Percentiles rank a stretch among this genome's conserved stretches.
phyloP scores from a whole-genome alignment of 2,329 filamentous ascomycete species.

The Botrytis deweyae region DNA sequence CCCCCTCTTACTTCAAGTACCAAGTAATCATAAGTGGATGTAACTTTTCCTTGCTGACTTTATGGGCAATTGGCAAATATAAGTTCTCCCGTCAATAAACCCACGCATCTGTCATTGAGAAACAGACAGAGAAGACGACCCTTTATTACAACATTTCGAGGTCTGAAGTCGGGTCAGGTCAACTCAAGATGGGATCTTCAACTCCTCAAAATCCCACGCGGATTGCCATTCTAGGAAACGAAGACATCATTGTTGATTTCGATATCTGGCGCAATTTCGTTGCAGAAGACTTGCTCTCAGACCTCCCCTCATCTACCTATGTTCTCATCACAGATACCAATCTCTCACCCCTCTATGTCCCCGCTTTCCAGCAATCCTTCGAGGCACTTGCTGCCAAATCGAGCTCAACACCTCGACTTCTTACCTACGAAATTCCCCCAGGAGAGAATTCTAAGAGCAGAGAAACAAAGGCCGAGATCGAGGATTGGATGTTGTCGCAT shows the following conservation, averaged over 20 bases:
- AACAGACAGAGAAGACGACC: neutral
- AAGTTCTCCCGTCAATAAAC: neutral
- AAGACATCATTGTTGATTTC: conserved; percentile 89
- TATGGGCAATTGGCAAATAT: conserved; percentile 12
- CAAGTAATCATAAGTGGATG: neutral
- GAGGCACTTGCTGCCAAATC: conserved; percentile 43
- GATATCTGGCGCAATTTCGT: conserved; percentile 85
- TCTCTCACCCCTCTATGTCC: conserved; percentile 75
- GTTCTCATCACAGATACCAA: conserved; percentile 97
- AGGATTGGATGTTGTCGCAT: conserved; percentile 93
- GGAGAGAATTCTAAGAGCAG: conserved; percentile 93
- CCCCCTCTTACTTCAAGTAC: neutral
- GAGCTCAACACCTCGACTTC: conserved; percentile 61
- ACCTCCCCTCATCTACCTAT: conserved; percentile 83
- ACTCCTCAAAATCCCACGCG: conserved; percentile 46
- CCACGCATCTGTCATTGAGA: neutral
- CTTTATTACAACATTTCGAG: neutral
- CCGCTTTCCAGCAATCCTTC: conserved; percentile 71
- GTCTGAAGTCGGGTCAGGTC: neutral
- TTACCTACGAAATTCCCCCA: conserved; percentile 83
- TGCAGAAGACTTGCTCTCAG: conserved; percentile 73
- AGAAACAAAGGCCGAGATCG: conserved; percentile 90
- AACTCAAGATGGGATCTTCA: conserved; percentile 33
- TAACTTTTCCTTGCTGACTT: neutral
- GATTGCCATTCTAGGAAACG: conserved; percentile 82